A percentile compares a stretch with the other conserved stretches of the same genome.
Conservation (phyloP, 1,284 basidiomycete species). For the Tilletia caries region DNA sequence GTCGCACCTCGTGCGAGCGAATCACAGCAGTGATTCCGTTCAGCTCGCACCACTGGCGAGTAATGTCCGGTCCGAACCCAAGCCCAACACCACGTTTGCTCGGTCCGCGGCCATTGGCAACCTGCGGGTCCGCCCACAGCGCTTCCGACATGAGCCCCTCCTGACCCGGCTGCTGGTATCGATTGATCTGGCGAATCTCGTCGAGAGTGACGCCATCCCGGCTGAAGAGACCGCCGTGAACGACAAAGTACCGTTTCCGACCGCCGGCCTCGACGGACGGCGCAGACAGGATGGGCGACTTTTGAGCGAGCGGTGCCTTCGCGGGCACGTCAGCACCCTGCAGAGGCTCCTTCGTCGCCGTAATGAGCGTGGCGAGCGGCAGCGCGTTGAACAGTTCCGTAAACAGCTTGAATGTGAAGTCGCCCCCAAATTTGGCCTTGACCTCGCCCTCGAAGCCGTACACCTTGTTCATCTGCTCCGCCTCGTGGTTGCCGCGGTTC, state of each 20-base stretch:
- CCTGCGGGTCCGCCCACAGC: constrained; percentile 80
- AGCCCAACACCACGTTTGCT: constrained; percentile 96
- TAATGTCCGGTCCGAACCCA: constrained; percentile 74
- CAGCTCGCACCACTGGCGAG: constrained; percentile 72
- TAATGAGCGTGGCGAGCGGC: constrained; percentile 82
- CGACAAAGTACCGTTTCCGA: constrained; percentile 85
- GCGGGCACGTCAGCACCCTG: constrained; percentile 34
- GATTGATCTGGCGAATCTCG: constrained; percentile 81
- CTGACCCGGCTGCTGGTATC: constrained; percentile 80
- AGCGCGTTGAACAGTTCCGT: constrained; percentile 46
- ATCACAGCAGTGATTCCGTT: constrained; percentile 86
- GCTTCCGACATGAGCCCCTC: constrained; percentile 85
- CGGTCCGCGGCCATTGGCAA: constrained; percentile 81
- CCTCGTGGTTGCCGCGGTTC: constrained; percentile 90
- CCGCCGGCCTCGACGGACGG: constrained; percentile 55
- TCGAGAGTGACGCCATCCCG: constrained; percentile 89
- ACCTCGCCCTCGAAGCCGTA: constrained; percentile 97
- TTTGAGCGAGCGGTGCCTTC: constrained; percentile 39
- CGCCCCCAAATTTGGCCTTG: constrained; percentile 59
- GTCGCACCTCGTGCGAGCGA: constrained; percentile 94
- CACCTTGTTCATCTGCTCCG: constrained; percentile 75
- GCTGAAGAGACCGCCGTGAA: constrained; percentile 87
- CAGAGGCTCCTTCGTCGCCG: constrained; percentile 66
- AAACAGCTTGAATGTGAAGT: constrained; percentile 50
- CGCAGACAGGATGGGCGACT: constrained; percentile 66